Evolutionary conservation across 768 basidiomycete genomes (phyloP), one percentile per base, ranked within the genome.

Genomic region (Amyloporia xantha): DNA sequence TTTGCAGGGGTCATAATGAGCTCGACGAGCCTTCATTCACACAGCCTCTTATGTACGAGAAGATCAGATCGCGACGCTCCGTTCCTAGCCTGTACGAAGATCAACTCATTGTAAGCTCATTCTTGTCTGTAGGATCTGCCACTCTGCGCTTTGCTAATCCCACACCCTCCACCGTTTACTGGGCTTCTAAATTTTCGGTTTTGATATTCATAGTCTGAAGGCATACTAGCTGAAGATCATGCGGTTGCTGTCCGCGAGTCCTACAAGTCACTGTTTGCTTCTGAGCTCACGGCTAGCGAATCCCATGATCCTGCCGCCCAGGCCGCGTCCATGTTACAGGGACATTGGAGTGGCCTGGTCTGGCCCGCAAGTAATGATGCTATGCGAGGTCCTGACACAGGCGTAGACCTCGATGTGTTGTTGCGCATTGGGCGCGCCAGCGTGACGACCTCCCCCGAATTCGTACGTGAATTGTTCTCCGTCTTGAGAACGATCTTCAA

Each of bases 11-110:
- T 1, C 91, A 93, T 62, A 94, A 94, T 58, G 91, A 93, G 64
- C 75, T 92, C 25, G 89, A 93, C 59, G 77, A 92, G 44, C 90
- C 90, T 0, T 79, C 81, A 13, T 87, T 91, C 62, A 95, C 93
- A 0, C 86, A 85, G 50, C 92, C 93, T 0, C 68, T 84, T 9
- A 96, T 95, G 92, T 96, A 96, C 66, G 76, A 88, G 64, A 80
- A 86, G 67, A 94, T 95, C 58, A 76, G 81, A 5, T 75, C 81
- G 0, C 73, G 91, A 41, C 77, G 73, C 40, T 86, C 85, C 11
- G 89, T 92, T 4, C 90, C 91, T 4, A 72, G 81, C 44, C 68
- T 91, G 11, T 95, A 93, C 61, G 90, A 93, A 59, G 77, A 85
- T 38, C 82, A 81, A 38, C 73, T 93, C 5, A 72, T 82, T 44